Evolutionary conservation across 257 asterid species (phyloP), one percentile per base, ranked within the genome.

Genomic region (Salvia rosmarinus): DNA sequence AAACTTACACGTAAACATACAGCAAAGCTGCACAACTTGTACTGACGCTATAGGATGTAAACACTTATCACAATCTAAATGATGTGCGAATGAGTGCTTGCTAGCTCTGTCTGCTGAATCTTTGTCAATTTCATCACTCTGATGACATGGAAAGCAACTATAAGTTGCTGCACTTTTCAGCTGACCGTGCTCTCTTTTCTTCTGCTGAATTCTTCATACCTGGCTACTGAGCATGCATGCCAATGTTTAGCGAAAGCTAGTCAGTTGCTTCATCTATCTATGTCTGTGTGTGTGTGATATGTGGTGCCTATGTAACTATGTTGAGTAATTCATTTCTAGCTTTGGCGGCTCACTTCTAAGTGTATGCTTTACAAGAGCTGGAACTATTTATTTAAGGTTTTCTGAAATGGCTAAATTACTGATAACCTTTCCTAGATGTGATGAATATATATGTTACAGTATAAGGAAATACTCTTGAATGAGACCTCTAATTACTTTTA

Each of bases 371-470:
- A 14, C 63, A 28, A 28, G 42, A 28, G 13, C 39, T 64, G 28
- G 25, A 44, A 42, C 0, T 44, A 16, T 21, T 17, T n/a, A 25
- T 25, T 44, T 44, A 2, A 25, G n/a, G 16, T 56, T 55, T 28
- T 57, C 21, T 63, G 32, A 16, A 28, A 66, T 25, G 61, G 71
- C 42, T 68, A 28, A 13, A 23, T 40, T 32, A 10, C 20, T 6
- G 50, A 8, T 9, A 54, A 17, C 57, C 23, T 30, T 71, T 62
- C 51, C 25, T 63, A 46, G 12, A 28, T 62, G 63, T 50, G 43
- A 67, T 61, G 50, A 28, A 50, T 42, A 6, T 2, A 7, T 64
- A 56, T 63, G 44, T 56, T 10, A 13, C 28, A n/a, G 39, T 64
- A 5, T 56, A 52, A 21, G 64, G 75, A 56, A 67, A 20, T 40